phyloP scores from a whole-genome alignment of 495 filamentous ascomycete species.

The Podospora anserina region DNA sequence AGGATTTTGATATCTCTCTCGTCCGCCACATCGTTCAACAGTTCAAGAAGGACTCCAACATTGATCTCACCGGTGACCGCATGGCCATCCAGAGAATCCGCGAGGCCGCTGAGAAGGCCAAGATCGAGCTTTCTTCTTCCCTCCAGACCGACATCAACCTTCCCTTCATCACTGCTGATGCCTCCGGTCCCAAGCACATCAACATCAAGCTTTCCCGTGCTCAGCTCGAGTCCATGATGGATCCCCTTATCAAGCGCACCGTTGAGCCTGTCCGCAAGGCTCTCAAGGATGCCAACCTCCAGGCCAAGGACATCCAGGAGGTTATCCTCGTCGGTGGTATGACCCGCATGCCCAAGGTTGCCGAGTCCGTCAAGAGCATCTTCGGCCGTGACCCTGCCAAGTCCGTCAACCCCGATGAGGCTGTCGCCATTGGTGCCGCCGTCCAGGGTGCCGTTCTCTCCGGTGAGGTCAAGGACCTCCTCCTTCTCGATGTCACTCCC shows the following conservation, averaged over 20 bases:
- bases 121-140: conserved; percentile 97
- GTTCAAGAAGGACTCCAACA: conserved; percentile 93
- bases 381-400: conserved; percentile 98
- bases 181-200: conserved; percentile 95
- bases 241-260: conserved; percentile 82
- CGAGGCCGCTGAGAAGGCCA: conserved; percentile 99
- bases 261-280: conserved; percentile 95
- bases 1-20: conserved; percentile 96
- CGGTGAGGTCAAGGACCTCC: conserved; percentile 94
- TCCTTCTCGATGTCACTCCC: conserved; percentile 95
- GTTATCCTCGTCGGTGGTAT: conserved; percentile 99
- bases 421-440: conserved; percentile 96
- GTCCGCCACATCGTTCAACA: conserved; percentile 92
- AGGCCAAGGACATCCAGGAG: conserved; percentile 95
- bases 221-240: conserved; percentile 89
- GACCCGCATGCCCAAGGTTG: conserved; percentile 99
- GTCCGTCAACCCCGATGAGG: conserved; percentile 98
- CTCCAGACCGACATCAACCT: conserved; percentile 98
- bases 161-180: conserved; percentile 96
- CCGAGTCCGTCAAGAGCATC: conserved; percentile 93
- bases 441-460: conserved; percentile 96
- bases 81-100: conserved; percentile 99
- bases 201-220: conserved; percentile 90
- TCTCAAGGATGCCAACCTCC: conserved; percentile 91
- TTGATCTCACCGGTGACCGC: conserved; percentile 88